These are phyloP conservation scores for Exserohilum turcica DNA, from an alignment of 2,329 filamentous ascomycete genomes.

Conservation along the genomic window DNA sequence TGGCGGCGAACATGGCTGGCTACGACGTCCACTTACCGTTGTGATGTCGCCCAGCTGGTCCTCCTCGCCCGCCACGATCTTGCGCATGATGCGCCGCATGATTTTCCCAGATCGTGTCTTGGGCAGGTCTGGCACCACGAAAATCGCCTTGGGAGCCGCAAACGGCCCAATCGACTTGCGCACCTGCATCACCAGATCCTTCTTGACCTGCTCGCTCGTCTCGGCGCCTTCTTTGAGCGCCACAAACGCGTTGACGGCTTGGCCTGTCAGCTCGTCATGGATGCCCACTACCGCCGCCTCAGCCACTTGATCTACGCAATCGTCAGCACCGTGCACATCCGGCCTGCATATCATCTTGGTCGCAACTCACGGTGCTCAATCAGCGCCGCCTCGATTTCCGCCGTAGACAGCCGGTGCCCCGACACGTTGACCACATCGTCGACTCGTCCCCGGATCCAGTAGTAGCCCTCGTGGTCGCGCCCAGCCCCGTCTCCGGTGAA, in stretches of 20 bases:
- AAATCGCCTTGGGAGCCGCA: constrained; percentile 92
- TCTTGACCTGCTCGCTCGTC: constrained; percentile 77
- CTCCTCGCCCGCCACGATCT: constrained; percentile 96
- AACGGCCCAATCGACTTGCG: constrained; percentile 98
- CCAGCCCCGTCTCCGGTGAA: constrained; percentile 94
- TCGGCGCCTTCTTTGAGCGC: constrained; percentile 85
- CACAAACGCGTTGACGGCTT: constrained; percentile 97
- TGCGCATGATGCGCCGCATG: constrained; percentile 94
- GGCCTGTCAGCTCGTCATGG: constrained; percentile 89
- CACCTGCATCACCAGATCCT: constrained; percentile 92
- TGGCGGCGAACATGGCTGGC: constrained; percentile 9
- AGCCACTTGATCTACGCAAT: constrained; percentile 68
- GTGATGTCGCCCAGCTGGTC: constrained; percentile 93
- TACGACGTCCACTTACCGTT: constrained; percentile 68
- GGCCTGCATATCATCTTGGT: not conserved
- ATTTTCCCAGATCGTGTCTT: constrained; percentile 99
- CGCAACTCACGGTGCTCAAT: constrained; percentile 74
- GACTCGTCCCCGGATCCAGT: constrained; percentile 98
- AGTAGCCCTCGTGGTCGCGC: constrained; percentile 96
- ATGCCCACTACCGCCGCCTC: constrained; percentile 96
- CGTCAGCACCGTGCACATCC: constrained; percentile 26
- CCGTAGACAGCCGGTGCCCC: constrained; percentile 93
- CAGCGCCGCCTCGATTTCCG: constrained; percentile 95
- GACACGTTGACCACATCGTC: constrained; percentile 99
- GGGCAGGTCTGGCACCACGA: constrained; percentile 87